Evolutionary conservation across 768 basidiomycete genomes (phyloP), one percentile per base, ranked within the genome.

Genomic region (Pleurotus eryngii): DNA sequence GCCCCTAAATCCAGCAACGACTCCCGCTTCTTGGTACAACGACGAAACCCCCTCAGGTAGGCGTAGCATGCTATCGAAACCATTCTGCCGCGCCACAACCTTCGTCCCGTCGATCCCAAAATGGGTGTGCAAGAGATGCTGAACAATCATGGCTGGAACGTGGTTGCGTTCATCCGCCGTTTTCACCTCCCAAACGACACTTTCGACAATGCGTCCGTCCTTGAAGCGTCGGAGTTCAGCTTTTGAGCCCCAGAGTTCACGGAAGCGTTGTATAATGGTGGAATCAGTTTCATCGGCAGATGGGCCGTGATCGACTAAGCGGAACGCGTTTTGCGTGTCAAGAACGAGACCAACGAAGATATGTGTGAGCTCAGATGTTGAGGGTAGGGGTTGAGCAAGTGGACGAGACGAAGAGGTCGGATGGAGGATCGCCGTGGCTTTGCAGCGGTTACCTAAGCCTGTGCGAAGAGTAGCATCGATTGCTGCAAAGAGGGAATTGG

Each of bases 171-270:
- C 92, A 51, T 96, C 93, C 0, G 81, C 79, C 2, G 83, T 87
- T 59, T 83, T 81, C 6, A 92, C 84, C 17, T 97, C 89, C 97
- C 97, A 99, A 2, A 98, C 95, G n/a, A 98, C 93, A 62, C 90
- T 92, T 70, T 98, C 94, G 4, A 82, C 67, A 60, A 98, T 98
- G 15, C 88, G 81, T 1, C 96, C 96, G 64, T 99, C 95, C 70
- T 98, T 95, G 78, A 99, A 99, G 39, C 95, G 83, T 5, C 97
- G 82, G 15, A 98, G 76, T 66, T 98, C 96, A 0, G 95, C 87
- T 69, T 94, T 96, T 39, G 82, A 75, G 0, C 95, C 96, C 97
- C 97, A 99, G 62, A 98, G 76, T 4, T 84, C 80, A 20, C 87
- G 84, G 78, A 97, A 99, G 3, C 75, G 77, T 46, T 80, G 72